phyloP scores from a whole-genome alignment of 495 filamentous ascomycete species.

The Tuber magnatum region DNA sequence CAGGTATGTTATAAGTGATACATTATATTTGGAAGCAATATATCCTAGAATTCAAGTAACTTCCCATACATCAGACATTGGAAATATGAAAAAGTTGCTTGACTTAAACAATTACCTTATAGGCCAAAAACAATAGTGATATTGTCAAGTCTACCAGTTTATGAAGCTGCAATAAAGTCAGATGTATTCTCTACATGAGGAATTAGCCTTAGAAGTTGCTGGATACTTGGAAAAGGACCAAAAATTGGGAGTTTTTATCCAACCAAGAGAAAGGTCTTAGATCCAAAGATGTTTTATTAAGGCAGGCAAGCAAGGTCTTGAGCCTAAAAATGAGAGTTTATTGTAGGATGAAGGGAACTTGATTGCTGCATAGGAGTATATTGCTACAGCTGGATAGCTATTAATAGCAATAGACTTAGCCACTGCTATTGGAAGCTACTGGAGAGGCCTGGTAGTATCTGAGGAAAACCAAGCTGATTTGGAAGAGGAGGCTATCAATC shows the following conservation, averaged over 20 bases:
- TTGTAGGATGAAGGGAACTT: conserved; percentile 9
- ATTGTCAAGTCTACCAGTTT: neutral
- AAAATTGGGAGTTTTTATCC: neutral
- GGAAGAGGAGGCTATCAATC: neutral
- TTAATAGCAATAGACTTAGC: neutral
- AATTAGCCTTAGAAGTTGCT: neutral
- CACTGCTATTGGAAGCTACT: neutral
- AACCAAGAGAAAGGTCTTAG: neutral
- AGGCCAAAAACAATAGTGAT: neutral
- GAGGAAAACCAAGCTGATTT: neutral
- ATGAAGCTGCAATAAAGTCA: too few species aligned
- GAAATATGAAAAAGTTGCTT: conserved; percentile 7
- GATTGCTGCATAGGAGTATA: conserved; percentile 4
- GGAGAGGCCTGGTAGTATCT: neutral
- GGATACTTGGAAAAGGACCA: neutral
- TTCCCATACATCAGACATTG: neutral
- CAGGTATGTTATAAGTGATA: too few species aligned
- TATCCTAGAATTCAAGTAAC: too few species aligned
- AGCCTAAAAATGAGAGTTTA: conserved; percentile 1
- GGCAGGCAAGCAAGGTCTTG: neutral
- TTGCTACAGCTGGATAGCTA: neutral
- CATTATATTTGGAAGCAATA: too few species aligned
- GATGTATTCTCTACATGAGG: neutral
- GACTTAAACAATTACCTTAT: neutral
- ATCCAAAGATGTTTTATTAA: neutral